Evolutionary conservation across 495 filamentous ascomycete genomes (phyloP).

Genomic region (Xylaria venustula): DNA sequence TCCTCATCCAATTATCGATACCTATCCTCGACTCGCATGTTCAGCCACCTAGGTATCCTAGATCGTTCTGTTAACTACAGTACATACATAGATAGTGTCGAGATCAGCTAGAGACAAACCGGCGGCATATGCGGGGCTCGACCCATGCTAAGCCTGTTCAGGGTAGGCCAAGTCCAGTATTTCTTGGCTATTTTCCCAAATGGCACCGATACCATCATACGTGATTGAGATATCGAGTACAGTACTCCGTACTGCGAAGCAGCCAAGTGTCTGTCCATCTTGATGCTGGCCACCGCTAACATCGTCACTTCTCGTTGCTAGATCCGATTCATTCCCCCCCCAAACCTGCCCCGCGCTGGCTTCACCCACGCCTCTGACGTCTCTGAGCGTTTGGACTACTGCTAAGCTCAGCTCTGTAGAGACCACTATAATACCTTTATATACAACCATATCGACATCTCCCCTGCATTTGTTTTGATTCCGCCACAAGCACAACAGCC

Average conservation of each 20-base stretch:
- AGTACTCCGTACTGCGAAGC: too few relatives aligned
- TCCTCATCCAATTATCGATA: not conserved
- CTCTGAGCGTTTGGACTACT: not conserved
- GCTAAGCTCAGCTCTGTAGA: not conserved
- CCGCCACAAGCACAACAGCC: not conserved
- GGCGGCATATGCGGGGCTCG: not conserved
- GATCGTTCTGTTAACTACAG: too few relatives aligned
- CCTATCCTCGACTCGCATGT: not conserved
- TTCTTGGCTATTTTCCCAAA: not conserved
- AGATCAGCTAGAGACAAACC: not conserved
- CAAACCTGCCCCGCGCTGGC: conserved; percentile 2
- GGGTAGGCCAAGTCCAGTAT: not conserved
- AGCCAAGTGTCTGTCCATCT: not conserved
- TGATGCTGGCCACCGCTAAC: conserved; percentile 1
- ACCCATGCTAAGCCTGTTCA: not conserved
- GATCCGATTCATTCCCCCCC: not conserved
- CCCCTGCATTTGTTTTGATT: not conserved
- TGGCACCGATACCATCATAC: too few relatives aligned
- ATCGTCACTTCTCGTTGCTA: conserved; percentile 6
- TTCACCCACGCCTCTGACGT: conserved; percentile 21
- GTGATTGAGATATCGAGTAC: too few relatives aligned
- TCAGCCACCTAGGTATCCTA: not conserved
- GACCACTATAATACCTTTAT: not conserved
- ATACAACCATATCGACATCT: not conserved
- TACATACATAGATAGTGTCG: not conserved